Evolutionary conservation across 1,284 basidiomycete species (phyloP), one percentile per base, ranked within the genome.

Genomic region (Stereum hirsutum): DNA sequence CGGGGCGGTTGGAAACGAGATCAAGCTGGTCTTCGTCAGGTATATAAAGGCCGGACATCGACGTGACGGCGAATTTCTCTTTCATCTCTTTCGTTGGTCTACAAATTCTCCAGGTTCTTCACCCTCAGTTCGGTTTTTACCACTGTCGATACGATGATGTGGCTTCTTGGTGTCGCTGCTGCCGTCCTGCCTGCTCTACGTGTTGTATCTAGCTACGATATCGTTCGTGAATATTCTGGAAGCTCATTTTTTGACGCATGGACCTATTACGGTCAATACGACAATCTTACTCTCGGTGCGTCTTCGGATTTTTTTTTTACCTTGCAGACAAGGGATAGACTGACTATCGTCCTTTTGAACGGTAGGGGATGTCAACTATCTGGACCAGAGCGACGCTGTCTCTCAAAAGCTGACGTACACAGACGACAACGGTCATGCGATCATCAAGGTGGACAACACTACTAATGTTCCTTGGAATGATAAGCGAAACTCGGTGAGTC

Each of bases 241-340:
- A 35, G 54, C 17, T 62, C 59, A 6, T 84, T 82, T 59, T 81
- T 82, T 55, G 65, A 76, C 48, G 60, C 63, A 17, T 82, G 75
- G 73, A 69, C 74, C 39, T 82, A 71, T 54, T 78, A 71, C 51
- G 74, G 72, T 1, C 64, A 59, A 42, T 71, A 71, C 45, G 78
- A 81, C 49, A 78, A 81, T 48, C 68, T 78, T 32, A 81, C 79
- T 1, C 70, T 71, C 58, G 77, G 78, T 81, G 50, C 46, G 73
- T 63, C 27, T 31, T 32, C 12, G 31, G 19, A 23, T 17, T 10
- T 26, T 12, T 10, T 26, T n/a, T 21, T 41, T 10, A 39, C 49
- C 46, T 55, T 49, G 12, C n/a, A n/a, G n/a, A n/a, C n/a, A n/a
- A n/a, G n/a, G n/a, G n/a, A n/a, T n/a, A n/a, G n/a, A n/a, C n/a